Conservation (phyloP, 192 early-diverging fungal genomes). For the Linderina pennispora region DNA sequence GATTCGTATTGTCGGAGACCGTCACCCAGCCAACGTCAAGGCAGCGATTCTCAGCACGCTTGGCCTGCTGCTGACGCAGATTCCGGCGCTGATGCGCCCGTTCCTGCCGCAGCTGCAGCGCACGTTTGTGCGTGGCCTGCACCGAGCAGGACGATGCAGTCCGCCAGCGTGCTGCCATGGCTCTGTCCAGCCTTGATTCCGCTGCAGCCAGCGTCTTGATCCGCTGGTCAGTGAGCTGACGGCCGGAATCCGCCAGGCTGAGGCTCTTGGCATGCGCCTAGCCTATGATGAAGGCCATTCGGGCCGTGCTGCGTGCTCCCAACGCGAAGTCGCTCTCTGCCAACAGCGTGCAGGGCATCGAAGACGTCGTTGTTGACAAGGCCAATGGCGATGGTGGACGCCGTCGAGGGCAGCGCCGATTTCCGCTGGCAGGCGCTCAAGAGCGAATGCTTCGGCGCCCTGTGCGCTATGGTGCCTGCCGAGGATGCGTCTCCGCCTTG, state of each 20-base stretch:
- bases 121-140: slow-evolving; percentile 88
- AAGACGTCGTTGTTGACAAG: slow-evolving; percentile 10
- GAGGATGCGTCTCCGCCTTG: slow-evolving; percentile 10
- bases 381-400: not conserved
- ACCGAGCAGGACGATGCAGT: slow-evolving; percentile 72
- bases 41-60: slow-evolving; percentile 86
- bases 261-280: slow-evolving; percentile 20
- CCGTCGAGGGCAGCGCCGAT: slow-evolving; percentile 4
- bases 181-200: slow-evolving; percentile 55
- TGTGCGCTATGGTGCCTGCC: slow-evolving; percentile 20
- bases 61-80: slow-evolving; percentile 70
- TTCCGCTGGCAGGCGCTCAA: slow-evolving; percentile 19
- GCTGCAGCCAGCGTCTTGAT: slow-evolving; percentile 34
- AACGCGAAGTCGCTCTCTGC: slow-evolving; percentile 19
- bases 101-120: slow-evolving; percentile 98
- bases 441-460: slow-evolving; percentile 26
- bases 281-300: slow-evolving; percentile 30
- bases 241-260: slow-evolving; percentile 11
- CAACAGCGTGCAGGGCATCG: slow-evolving; percentile 26
- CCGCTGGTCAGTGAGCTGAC: slow-evolving; percentile 37
- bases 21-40: slow-evolving; percentile 87
- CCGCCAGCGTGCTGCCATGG: slow-evolving; percentile 73
- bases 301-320: slow-evolving; percentile 24
- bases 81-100: slow-evolving; percentile 84
- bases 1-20: slow-evolving; percentile 96